Conservation (phyloP, 176 grass and related monocot species). For the Eremochloa ophiuroides region DNA sequence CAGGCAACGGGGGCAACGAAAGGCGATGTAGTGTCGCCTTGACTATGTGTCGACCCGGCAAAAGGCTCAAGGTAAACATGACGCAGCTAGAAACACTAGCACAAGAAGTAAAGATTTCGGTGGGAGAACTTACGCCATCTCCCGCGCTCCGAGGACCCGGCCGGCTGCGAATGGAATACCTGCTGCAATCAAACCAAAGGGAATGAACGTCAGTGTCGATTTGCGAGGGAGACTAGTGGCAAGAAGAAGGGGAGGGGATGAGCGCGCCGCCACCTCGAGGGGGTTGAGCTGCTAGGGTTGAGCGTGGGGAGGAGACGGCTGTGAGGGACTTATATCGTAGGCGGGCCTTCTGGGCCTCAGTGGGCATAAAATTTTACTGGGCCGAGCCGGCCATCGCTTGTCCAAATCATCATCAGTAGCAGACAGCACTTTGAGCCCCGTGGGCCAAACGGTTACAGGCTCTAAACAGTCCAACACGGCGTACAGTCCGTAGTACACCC, state of each 20-base stretch:
- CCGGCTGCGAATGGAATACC: neutral
- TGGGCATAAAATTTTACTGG: neutral
- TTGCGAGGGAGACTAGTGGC: neutral
- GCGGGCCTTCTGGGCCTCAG: constrained; percentile 1
- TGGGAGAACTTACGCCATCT: constrained; percentile 25
- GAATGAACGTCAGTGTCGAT: neutral
- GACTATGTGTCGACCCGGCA: neutral
- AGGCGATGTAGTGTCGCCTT: neutral
- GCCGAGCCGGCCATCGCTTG: too few species aligned
- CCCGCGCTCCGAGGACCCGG: neutral
- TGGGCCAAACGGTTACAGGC: too few species aligned
- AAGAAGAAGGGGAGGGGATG: neutral
- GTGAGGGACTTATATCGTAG: neutral
- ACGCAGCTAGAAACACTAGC: neutral
- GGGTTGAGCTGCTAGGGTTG: constrained; percentile 21
- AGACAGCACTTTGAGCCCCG: too few species aligned
- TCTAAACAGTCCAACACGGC: too few species aligned
- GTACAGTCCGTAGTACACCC: too few species aligned
- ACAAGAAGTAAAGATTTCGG: neutral
- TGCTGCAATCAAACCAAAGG: neutral
- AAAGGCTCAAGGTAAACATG: neutral
- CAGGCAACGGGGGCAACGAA: neutral
- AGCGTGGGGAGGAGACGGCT: neutral
- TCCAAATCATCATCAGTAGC: too few species aligned
- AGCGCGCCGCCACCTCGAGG: constrained; percentile 25